Conservation (phyloP, 768 basidiomycete species). For the Tulasnella sp. region DNA sequence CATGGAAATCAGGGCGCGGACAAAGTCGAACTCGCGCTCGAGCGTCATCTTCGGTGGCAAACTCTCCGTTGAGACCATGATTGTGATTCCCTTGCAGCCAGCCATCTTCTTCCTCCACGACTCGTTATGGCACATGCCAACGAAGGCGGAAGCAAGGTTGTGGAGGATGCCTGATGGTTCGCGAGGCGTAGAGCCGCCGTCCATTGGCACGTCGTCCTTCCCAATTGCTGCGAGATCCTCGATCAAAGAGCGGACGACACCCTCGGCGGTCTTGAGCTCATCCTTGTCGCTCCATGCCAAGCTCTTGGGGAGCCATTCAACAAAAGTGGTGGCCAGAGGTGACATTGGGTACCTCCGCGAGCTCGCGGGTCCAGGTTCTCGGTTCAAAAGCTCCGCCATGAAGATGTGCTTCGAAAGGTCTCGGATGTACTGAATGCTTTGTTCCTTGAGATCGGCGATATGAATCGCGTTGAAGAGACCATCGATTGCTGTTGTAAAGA, state of each 20-base stretch:
- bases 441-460: slow-evolving; percentile 60
- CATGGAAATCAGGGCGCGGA: slow-evolving; percentile 84
- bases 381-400: slow-evolving; percentile 60
- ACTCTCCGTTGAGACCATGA: slow-evolving; percentile 68
- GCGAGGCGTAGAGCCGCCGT: slow-evolving; percentile 31
- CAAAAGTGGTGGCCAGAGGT: slow-evolving; percentile 40
- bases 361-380: slow-evolving; percentile 33
- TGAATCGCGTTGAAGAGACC: slow-evolving; percentile 76
- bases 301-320: slow-evolving; percentile 78
- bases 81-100: slow-evolving; percentile 78
- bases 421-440: slow-evolving; percentile 66
- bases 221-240: slow-evolving; percentile 58
- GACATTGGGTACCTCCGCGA: slow-evolving; percentile 32
- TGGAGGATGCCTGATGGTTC: slow-evolving; percentile 62
- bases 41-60: slow-evolving; percentile 74
- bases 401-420: slow-evolving; percentile 71
- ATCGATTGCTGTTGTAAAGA: slow-evolving; percentile 66
- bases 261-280: slow-evolving; percentile 58
- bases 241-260: slow-evolving; percentile 60
- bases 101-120: slow-evolving; percentile 87
- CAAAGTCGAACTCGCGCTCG: slow-evolving; percentile 84
- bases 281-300: slow-evolving; percentile 62
- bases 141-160: slow-evolving; percentile 78
- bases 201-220: slow-evolving; percentile 30
- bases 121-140: slow-evolving; percentile 83